phyloP scores from a whole-genome alignment of 768 basidiomycete species.

The Grammothele lineata region DNA sequence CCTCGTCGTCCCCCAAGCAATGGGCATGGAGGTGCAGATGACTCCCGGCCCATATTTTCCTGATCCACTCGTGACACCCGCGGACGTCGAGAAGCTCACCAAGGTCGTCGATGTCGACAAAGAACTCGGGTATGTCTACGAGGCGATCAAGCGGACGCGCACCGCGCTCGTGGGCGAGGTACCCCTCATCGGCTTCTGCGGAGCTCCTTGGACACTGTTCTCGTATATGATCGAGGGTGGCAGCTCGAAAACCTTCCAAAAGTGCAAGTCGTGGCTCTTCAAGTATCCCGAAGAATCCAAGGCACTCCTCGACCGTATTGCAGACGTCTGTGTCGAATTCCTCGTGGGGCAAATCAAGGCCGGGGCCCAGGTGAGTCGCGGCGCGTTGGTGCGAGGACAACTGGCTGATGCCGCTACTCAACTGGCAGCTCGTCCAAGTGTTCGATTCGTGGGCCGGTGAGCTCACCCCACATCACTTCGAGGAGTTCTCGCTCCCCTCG shows the following conservation, averaged over 20 bases:
- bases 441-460: slow-evolving; percentile 98
- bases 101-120: slow-evolving; percentile 70
- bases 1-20: slow-evolving; percentile 94
- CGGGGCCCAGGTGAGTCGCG: slow-evolving; percentile 82
- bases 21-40: slow-evolving; percentile 96
- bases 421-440: slow-evolving; percentile 81
- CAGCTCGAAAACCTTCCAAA: slow-evolving; percentile 84
- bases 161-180: slow-evolving; percentile 80
- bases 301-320: slow-evolving; percentile 70
- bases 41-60: slow-evolving; percentile 89
- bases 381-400: background rate
- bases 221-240: slow-evolving; percentile 99
- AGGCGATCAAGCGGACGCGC: slow-evolving; percentile 85
- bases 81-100: slow-evolving; percentile 60
- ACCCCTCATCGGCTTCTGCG: slow-evolving; percentile 95
- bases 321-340: slow-evolving; percentile 87
- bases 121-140: slow-evolving; percentile 88
- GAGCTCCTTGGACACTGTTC: slow-evolving; percentile 98
- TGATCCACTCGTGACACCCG: slow-evolving; percentile 74
- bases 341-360: slow-evolving; percentile 91
- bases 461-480: slow-evolving; percentile 84
- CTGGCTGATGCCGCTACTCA: background rate
- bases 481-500: slow-evolving; percentile 77
- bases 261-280: slow-evolving; percentile 93
- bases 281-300: slow-evolving; percentile 83